A percentile compares a stretch with the other conserved stretches of the same genome.
Evolutionary conservation across 2,329 filamentous ascomycete species (phyloP).

Genomic region (Fusarium udum): DNA sequence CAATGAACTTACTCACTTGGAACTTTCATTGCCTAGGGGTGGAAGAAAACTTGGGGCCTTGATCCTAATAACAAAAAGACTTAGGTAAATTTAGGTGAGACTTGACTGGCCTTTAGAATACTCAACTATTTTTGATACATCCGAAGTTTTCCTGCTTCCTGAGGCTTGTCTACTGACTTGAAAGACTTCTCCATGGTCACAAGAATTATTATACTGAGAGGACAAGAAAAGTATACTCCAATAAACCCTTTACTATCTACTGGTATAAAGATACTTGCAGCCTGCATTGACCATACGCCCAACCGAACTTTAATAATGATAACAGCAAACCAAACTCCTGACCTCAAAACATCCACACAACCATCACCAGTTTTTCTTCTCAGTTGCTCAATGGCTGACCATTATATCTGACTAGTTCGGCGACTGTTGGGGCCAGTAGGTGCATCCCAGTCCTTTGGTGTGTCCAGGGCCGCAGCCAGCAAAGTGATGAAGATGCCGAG

Average conservation of each 20-base stretch:
- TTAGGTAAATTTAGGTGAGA: not conserved
- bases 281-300: not conserved
- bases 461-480: constrained; percentile 28
- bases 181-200: not conserved
- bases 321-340: not conserved
- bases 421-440: not conserved
- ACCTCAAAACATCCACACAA: not conserved
- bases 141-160: not conserved
- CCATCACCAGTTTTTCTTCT: not conserved
- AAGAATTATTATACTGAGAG: not conserved
- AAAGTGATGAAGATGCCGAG: constrained; percentile 34
- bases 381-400: not conserved
- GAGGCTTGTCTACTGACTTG: not conserved
- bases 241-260: constrained; percentile 1
- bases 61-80: not conserved
- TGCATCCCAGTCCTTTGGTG: not conserved
- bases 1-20: not conserved
- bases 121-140: not conserved
- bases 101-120: not conserved
- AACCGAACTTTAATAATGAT: constrained; percentile 7
- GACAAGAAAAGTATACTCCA: not conserved
- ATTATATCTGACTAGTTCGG: not conserved
- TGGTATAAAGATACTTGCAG: constrained; percentile 13
- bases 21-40: not conserved
- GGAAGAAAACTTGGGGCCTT: not conserved